A percentile compares a stretch with the other conserved stretches of the same genome.
Evolutionary conservation across 208 protist species (phyloP).

Genomic region (Eutreptiella sp.): DNA sequence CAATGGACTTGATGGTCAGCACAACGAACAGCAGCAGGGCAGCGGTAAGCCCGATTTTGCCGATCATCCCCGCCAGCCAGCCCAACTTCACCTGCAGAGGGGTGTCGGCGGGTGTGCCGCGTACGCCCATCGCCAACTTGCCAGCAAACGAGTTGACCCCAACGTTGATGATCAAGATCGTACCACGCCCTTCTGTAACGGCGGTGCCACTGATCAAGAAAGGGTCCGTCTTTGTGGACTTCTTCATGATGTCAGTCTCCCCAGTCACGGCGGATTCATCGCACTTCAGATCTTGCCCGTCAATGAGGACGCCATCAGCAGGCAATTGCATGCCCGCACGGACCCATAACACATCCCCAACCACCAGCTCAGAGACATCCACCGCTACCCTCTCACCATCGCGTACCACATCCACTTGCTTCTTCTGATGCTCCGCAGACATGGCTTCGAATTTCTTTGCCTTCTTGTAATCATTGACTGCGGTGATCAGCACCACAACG

Average conservation of each 20-base stretch:
- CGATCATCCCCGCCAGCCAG: slow-evolving; percentile 74
- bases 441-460: slow-evolving; percentile 86
- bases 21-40: slow-evolving; percentile 61
- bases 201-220: slow-evolving; percentile 79
- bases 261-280: slow-evolving; percentile 88
- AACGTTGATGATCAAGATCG: slow-evolving; percentile 81
- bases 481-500: slow-evolving; percentile 81
- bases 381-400: slow-evolving; percentile 65
- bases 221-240: slow-evolving; percentile 47
- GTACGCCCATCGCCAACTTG: slow-evolving; percentile 67
- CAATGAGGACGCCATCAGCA: slow-evolving; percentile 84
- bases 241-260: slow-evolving; percentile 74
- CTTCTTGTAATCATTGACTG: slow-evolving; percentile 90
- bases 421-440: slow-evolving; percentile 78
- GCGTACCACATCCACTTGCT: slow-evolving; percentile 73
- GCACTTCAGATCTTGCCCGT: slow-evolving; percentile 58
- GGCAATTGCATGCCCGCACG: slow-evolving; percentile 73
- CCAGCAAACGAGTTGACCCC: slow-evolving; percentile 81
- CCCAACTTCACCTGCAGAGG: slow-evolving; percentile 87
- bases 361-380: slow-evolving; percentile 83
- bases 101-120: slow-evolving; percentile 50
- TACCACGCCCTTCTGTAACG: slow-evolving; percentile 69
- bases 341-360: slow-evolving; percentile 88
- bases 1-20: slow-evolving; percentile 45
- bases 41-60: slow-evolving; percentile 64